Evolutionary conservation across 78 protist genomes (phyloP).

Genomic region (Andalucia godoyi): DNA sequence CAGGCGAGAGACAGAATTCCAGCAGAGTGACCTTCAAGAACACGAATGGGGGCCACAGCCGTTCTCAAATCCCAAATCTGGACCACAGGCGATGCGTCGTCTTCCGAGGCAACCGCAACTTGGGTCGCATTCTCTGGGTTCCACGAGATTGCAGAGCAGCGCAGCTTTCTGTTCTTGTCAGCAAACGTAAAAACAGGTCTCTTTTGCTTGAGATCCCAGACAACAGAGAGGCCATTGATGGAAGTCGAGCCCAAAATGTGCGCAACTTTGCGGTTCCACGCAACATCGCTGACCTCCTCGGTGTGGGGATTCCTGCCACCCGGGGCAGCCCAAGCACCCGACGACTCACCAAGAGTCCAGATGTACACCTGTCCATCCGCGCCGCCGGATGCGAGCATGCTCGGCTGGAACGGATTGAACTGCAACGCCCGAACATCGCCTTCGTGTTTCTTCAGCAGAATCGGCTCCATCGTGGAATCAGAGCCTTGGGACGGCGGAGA

Average conservation of each 20-base stretch:
- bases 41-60: slow-evolving; percentile 48
- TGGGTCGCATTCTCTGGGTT: slow-evolving; percentile 75
- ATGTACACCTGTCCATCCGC: slow-evolving; percentile 24
- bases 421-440: slow-evolving; percentile 60
- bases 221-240: slow-evolving; percentile 39
- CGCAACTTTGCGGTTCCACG: slow-evolving; percentile 77
- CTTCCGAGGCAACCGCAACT: slow-evolving; percentile 68
- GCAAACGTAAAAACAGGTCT: slow-evolving; percentile 40
- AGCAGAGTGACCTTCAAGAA: slow-evolving; percentile 52
- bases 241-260: slow-evolving; percentile 73
- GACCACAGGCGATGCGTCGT: slow-evolving; percentile 65
- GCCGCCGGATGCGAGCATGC: slow-evolving; percentile 74
- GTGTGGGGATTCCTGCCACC: slow-evolving; percentile 16
- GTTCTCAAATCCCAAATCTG: slow-evolving; percentile 86
- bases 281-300: slow-evolving; percentile 53
- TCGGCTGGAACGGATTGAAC: slow-evolving; percentile 44
- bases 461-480: too few relatives aligned
- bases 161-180: neutral
- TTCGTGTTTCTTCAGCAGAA: slow-evolving; percentile 27
- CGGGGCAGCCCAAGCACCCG: slow-evolving; percentile 29
- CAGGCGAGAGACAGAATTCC: slow-evolving; percentile 78
- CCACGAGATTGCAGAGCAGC: slow-evolving; percentile 66
- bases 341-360: slow-evolving; percentile 54
- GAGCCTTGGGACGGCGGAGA: slow-evolving; percentile 31
- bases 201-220: slow-evolving; percentile 71